Base-by-base conservation (phyloP, 2,329 filamentous ascomycete species). In the Alternaria hordeiaustralica region DNA sequence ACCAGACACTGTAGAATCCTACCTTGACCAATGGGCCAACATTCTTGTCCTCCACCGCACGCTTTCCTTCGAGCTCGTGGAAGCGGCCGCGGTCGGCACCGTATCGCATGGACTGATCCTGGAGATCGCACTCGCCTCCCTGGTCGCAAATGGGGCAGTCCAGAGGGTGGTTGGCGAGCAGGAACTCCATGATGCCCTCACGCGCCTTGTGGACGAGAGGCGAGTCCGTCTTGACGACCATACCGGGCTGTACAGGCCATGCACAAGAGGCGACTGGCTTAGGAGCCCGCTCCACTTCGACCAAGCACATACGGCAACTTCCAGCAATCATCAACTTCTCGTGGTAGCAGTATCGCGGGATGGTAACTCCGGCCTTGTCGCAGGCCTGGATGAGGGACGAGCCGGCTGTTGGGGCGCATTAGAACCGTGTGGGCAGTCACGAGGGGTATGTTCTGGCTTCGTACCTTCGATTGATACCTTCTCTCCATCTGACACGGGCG, bases 261-360 rank as follows among this genome's bases (percentile, higher is more conserved):
- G 96, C 96, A 83, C 96, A 99, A 67, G 96, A 99, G 75, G 96
- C 96, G 61, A 98, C 94, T 64, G 96, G 96, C 85, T 99, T 99
- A 63, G 96, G 96, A 65, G 93, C 92, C 83, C 90, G 89, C 85
- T 98, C 96, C 72, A 99, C 96, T 86, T 99, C 96, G 78, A 99
- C 96, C 78, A 99, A 85, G 84, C 96, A 99, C 96, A 99, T 99
- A 85, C 96, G 94, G 84, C 96, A 99, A 84, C 98, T 99, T 83
- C 96, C 96, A 78, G 96, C 96, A 87, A 99, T 97, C 91, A 97
- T 94, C 74, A 99, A 88, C 85, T 99, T 98, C 92, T 98, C 95
- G 88, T 97, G 95, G 84, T 98, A 98, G 85, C 95, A 98, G 84
- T 97, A 97, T 93, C 94, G 94, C 74, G 95, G 95, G 78, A 98